These are phyloP conservation scores for Amanita fuliginea DNA, from an alignment of 768 basidiomycete genomes.

Conservation along the genomic window DNA sequence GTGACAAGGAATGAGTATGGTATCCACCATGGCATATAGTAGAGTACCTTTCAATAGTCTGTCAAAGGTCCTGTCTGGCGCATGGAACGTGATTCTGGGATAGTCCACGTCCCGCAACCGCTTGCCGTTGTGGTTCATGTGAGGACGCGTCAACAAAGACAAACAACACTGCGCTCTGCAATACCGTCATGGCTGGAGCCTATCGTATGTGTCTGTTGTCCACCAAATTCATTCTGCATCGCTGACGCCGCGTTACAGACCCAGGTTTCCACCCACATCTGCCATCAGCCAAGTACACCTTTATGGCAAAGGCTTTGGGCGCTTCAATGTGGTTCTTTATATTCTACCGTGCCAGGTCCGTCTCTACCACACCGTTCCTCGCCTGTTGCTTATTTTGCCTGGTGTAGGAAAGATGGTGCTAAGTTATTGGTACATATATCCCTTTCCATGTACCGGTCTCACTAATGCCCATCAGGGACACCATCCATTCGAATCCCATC, in stretches of 20 bases:
- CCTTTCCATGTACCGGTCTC: neutral
- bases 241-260: conserved; percentile 21
- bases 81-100: conserved; percentile 35
- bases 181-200: conserved; percentile 29
- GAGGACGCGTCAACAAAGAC: conserved; percentile 19
- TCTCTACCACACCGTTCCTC: conserved; percentile 9
- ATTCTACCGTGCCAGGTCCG: conserved; percentile 89
- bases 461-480: conserved; percentile 29
- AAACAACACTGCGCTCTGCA: conserved; percentile 18
- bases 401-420: conserved; percentile 58
- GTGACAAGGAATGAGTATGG: neutral
- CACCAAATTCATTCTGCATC: neutral
- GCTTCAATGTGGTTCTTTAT: conserved; percentile 99
- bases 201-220: conserved; percentile 17
- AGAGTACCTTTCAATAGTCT: conserved; percentile 40
- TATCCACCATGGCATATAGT: neutral
- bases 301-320: conserved; percentile 77
- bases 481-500: conserved; percentile 36
- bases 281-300: conserved; percentile 63
- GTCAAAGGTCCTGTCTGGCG: conserved; percentile 34
- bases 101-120: conserved; percentile 28
- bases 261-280: conserved; percentile 86
- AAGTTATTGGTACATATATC: conserved; percentile 51
- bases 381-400: neutral
- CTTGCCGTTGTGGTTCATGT: conserved; percentile 30